phyloP scores from a whole-genome alignment of 2,329 filamentous ascomycete species.

The Neofusicoccum sp. region DNA sequence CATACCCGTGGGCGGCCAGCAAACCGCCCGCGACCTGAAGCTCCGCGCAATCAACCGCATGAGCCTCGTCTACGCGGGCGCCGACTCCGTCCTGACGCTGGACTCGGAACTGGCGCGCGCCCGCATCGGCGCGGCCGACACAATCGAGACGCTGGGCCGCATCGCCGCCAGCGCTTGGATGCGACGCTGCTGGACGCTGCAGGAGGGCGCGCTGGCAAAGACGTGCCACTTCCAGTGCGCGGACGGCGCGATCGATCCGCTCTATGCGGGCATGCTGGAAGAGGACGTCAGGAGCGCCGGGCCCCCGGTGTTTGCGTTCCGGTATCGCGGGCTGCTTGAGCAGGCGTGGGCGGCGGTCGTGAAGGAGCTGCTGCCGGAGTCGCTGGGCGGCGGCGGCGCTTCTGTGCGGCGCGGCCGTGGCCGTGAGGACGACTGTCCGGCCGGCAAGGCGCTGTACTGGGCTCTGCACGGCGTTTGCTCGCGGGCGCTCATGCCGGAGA shows the following conservation, averaged over 20 bases:
- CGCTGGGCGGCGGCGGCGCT: too few species aligned
- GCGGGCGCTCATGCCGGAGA: background rate
- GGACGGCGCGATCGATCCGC: constrained; percentile 19
- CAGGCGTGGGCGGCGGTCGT: too few species aligned
- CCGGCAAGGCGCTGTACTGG: too few species aligned
- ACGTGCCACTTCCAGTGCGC: constrained; percentile 21
- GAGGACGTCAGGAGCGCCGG: too few species aligned
- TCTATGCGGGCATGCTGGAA: background rate
- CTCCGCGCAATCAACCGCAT: constrained; percentile 20
- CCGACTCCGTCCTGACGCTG: constrained; percentile 21
- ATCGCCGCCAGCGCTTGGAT: constrained; percentile 22
- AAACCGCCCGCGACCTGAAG: background rate
- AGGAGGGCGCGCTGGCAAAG: constrained; percentile 20
- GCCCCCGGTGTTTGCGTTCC: constrained; percentile 2
- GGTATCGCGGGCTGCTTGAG: background rate
- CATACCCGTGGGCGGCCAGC: constrained; percentile 17
- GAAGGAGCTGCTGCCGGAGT: too few species aligned
- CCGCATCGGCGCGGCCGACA: background rate
- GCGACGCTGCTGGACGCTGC: constrained; percentile 22
- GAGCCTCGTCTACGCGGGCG: constrained; percentile 20
- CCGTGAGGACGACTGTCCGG: too few species aligned
- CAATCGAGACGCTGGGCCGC: constrained; percentile 14
- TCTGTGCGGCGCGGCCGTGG: too few species aligned
- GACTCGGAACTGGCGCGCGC: constrained; percentile 12
- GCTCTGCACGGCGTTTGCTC: too few species aligned